Conservation (phyloP, 163 green algal species). For the Chlamydomonas reinhardtii region DNA sequence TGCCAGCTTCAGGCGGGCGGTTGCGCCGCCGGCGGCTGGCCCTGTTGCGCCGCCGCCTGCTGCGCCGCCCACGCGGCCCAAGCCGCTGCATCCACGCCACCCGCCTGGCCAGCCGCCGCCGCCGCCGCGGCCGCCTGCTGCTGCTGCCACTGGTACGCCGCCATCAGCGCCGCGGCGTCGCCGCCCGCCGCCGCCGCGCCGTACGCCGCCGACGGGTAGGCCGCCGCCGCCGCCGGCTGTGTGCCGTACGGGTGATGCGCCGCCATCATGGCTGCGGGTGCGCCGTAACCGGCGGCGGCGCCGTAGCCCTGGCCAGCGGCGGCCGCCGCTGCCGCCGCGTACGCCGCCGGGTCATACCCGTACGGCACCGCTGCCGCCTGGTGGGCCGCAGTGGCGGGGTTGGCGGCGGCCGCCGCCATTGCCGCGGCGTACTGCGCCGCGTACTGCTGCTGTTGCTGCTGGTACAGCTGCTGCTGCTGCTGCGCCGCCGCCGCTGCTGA, state of each 20-base stretch:
- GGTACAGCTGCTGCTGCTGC: conserved; percentile 24
- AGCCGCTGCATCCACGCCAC: neutral
- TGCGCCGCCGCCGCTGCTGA: no score
- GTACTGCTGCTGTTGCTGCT: conserved; percentile 46
- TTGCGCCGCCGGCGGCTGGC: no score
- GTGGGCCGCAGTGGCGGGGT: neutral
- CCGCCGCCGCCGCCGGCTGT: conserved; percentile 13
- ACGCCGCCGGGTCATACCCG: conserved; percentile 27
- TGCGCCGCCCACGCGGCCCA: no score
- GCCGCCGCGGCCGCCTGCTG: conserved; percentile 19
- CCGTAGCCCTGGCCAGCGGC: conserved; percentile 19
- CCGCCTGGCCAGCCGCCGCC: conserved; percentile 9
- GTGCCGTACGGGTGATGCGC: conserved; percentile 21
- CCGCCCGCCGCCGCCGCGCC: neutral
- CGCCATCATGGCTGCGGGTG: conserved; percentile 18
- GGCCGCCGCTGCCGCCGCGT: conserved; percentile 22
- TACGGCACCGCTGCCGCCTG: conserved; percentile 5
- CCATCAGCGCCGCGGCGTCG: conserved; percentile 24
- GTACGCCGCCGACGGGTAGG: conserved; percentile 4
- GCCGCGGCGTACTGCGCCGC: conserved; percentile 16
- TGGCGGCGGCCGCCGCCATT: conserved; percentile 4
- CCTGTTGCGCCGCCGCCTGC: neutral
- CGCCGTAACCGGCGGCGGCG: neutral
- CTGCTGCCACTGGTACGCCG: conserved; percentile 48
- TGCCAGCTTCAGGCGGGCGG: no score